A percentile compares a stretch with the other conserved stretches of the same genome.
These are phyloP conservation scores for Petunia axillaris DNA, from an alignment of 257 asterid species.

Conservation along the genomic window DNA sequence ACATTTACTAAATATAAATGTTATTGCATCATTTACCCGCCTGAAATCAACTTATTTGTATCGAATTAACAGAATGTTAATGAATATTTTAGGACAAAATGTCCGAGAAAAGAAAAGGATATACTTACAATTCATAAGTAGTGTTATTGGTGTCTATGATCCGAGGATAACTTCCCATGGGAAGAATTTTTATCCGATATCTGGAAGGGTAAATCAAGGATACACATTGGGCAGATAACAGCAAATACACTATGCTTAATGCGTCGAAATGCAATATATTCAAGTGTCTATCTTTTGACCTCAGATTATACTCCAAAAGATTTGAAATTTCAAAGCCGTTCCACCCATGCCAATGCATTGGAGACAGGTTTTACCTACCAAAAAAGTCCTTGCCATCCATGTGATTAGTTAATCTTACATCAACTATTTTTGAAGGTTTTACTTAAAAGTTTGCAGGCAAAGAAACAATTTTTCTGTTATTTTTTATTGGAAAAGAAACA, in stretches of 20 bases:
- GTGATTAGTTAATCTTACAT: background rate
- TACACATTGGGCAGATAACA: slow-evolving; percentile 25
- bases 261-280: background rate
- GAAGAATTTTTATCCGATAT: slow-evolving; percentile 89
- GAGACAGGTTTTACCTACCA: background rate
- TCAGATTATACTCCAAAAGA: background rate
- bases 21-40: slow-evolving; percentile 15
- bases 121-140: slow-evolving; percentile 89
- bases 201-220: slow-evolving; percentile 40
- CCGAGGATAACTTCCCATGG: slow-evolving; percentile 99
- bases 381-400: background rate
- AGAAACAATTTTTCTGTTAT: background rate
- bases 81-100: background rate
- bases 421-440: background rate
- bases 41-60: slow-evolving; percentile 11
- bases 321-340: background rate
- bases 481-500: background rate
- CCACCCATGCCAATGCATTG: slow-evolving; percentile 5
- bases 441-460: background rate
- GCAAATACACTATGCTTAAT: background rate
- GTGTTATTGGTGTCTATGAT: slow-evolving; percentile 85
- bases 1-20: background rate
- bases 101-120: background rate
- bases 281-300: background rate
- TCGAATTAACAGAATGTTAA: slow-evolving; percentile 25